Percentiles rank a stretch among this genome's conserved stretches.
These are phyloP conservation scores for Kalaharituber pfeilii DNA, from an alignment of 2,329 filamentous ascomycete species.

Conservation along the genomic window DNA sequence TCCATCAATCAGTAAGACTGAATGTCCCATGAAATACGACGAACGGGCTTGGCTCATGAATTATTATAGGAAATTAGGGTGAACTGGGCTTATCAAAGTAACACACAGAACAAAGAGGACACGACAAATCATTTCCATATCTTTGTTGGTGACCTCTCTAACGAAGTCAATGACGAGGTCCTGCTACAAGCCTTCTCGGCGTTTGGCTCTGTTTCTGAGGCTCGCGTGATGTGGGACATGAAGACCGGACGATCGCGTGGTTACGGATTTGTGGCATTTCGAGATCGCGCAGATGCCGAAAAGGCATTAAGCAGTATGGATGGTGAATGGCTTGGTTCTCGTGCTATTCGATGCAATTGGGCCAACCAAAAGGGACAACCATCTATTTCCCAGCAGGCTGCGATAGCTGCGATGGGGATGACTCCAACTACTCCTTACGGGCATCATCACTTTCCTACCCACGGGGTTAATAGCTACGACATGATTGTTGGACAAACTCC, in stretches of 20 bases:
- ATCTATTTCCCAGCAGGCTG: slow-evolving; percentile 92
- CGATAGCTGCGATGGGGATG: slow-evolving; percentile 95
- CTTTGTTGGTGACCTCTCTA: slow-evolving; percentile 92
- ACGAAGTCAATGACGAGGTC: slow-evolving; percentile 96
- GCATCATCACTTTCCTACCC: slow-evolving; percentile 93
- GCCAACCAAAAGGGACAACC: slow-evolving; percentile 99
- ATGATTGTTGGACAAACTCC: slow-evolving; percentile 93
- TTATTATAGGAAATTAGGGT: slow-evolving; percentile 73
- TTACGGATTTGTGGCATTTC: slow-evolving; percentile 95
- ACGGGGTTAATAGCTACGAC: slow-evolving; percentile 92
- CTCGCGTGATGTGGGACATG: slow-evolving; percentile 99
- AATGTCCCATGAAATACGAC: slow-evolving; percentile 15
- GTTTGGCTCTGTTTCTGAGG: slow-evolving; percentile 90
- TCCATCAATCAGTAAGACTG: slow-evolving; percentile 85
- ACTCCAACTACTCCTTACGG: slow-evolving; percentile 92
- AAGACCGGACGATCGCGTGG: slow-evolving; percentile 95
- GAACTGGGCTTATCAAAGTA: slow-evolving; percentile 99
- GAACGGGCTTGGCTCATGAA: slow-evolving; percentile 4
- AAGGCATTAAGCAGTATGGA: slow-evolving; percentile 97
- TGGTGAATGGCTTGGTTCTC: slow-evolving; percentile 94
- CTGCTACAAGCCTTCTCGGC: slow-evolving; percentile 86
- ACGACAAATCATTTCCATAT: slow-evolving; percentile 98
- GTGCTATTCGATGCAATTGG: slow-evolving; percentile 98
- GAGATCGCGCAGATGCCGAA: slow-evolving; percentile 81
- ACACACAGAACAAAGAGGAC: slow-evolving; percentile 84